These are phyloP conservation scores for Rhytidhysteron rufulum DNA, from an alignment of 2,329 filamentous ascomycete species.

Conservation along the genomic window DNA sequence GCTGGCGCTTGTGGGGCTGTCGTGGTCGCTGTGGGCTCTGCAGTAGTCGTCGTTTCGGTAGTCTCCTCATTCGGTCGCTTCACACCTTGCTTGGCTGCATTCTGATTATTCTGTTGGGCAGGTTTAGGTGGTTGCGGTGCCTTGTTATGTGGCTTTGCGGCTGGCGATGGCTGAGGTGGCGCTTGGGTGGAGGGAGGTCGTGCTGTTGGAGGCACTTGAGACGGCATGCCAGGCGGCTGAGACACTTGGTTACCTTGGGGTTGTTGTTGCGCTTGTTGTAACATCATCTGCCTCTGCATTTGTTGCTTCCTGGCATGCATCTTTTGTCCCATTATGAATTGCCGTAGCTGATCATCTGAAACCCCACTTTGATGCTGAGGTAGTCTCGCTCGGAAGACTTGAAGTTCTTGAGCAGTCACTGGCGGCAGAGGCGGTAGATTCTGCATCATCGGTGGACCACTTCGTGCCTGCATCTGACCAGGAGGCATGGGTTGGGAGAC, in stretches of 20 bases:
- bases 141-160: conserved; percentile 18
- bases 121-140: conserved; percentile 17
- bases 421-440: conserved; percentile 21
- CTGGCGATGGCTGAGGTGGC: conserved; percentile 16
- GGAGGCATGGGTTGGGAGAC: conserved; percentile 23
- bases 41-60: conserved; percentile 33
- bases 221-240: conserved; percentile 28
- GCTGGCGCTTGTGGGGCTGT: conserved; percentile 30
- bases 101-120: conserved; percentile 15
- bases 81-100: conserved; percentile 22
- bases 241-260: conserved; percentile 18
- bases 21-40: conserved; percentile 17
- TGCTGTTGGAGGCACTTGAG: conserved; percentile 15
- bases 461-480: conserved; percentile 20
- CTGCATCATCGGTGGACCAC: conserved; percentile 26
- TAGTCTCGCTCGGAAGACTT: conserved; percentile 32
- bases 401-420: conserved; percentile 39
- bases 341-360: conserved; percentile 20
- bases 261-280: background rate
- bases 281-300: conserved; percentile 10
- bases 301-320: conserved; percentile 16
- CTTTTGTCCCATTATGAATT: conserved; percentile 14
- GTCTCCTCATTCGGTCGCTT: conserved; percentile 42
- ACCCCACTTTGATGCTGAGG: conserved; percentile 26
- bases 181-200: conserved; percentile 21